These are phyloP conservation scores for Toxoplasma gondii DNA, from an alignment of 169 alveolate genomes.

Conservation along the genomic window DNA sequence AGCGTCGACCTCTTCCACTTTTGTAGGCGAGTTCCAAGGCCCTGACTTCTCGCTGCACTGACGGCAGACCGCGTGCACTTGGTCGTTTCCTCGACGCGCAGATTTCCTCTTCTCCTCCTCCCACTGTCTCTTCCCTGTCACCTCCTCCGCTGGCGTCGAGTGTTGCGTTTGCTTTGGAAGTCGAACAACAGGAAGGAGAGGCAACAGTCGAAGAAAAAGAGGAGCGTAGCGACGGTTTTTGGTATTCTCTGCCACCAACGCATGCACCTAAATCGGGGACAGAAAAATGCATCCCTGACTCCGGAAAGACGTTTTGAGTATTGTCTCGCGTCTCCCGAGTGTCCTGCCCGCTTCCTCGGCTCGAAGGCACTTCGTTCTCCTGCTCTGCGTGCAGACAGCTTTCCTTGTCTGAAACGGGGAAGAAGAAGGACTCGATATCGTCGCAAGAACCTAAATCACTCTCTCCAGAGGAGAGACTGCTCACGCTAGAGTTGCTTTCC, in stretches of 20 bases:
- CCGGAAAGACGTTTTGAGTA: too few species aligned
- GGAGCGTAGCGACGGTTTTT: too few species aligned
- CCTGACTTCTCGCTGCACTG: neutral
- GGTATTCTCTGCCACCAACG: too few species aligned
- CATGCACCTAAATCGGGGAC: too few species aligned
- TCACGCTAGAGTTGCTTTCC: neutral
- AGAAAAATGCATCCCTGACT: too few species aligned
- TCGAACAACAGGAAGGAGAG: neutral
- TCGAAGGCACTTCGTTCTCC: neutral
- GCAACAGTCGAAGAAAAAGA: neutral
- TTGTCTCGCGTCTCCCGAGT: too few species aligned
- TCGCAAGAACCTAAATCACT: neutral
- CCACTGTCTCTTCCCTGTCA: neutral
- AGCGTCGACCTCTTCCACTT: slow-evolving; percentile 74
- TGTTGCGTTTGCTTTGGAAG: too few species aligned
- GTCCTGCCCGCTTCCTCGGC: neutral
- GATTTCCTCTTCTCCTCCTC: slow-evolving; percentile 1
- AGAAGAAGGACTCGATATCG: neutral
- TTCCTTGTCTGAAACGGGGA: neutral
- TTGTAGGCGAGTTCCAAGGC: slow-evolving; percentile 3
- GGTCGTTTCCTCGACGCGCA: neutral
- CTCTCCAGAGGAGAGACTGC: neutral
- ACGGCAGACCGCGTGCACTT: too few species aligned
- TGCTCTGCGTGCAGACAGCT: neutral
- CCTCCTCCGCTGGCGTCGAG: too few species aligned